Conservation (phyloP, 352 stramenopile species). For the Pythium monospermum region DNA sequence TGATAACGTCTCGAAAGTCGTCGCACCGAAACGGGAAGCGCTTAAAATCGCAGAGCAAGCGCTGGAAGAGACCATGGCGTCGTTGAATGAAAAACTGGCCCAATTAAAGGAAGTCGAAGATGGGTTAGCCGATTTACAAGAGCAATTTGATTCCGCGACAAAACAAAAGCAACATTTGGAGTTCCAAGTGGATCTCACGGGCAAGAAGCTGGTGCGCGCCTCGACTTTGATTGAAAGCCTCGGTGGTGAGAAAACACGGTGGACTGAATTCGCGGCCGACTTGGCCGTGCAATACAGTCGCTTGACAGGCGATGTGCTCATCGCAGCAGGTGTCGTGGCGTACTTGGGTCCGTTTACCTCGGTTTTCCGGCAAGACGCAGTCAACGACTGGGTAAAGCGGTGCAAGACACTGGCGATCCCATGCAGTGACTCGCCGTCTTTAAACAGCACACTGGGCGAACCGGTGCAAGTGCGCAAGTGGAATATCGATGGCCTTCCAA, state of each 20-base stretch:
- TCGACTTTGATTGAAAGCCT: slow-evolving; percentile 92
- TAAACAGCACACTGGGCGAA: slow-evolving; percentile 87
- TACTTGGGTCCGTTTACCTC: slow-evolving; percentile 94
- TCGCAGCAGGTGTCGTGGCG: slow-evolving; percentile 89
- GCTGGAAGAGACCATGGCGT: slow-evolving; percentile 87
- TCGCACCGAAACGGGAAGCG: slow-evolving; percentile 90
- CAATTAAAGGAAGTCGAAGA: slow-evolving; percentile 91
- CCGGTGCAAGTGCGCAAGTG: slow-evolving; percentile 91
- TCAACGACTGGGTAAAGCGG: slow-evolving; percentile 69
- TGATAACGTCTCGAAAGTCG: slow-evolving; percentile 91
- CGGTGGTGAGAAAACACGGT: slow-evolving; percentile 90
- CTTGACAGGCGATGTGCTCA: slow-evolving; percentile 89
- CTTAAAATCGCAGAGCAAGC: slow-evolving; percentile 76
- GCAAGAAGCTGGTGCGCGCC: slow-evolving; percentile 90
- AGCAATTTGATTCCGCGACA: slow-evolving; percentile 84
- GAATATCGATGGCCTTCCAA: slow-evolving; percentile 94
- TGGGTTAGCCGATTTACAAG: slow-evolving; percentile 81
- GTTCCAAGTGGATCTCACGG: slow-evolving; percentile 89
- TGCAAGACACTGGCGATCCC: slow-evolving; percentile 80
- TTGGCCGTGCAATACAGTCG: slow-evolving; percentile 82
- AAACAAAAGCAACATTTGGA: slow-evolving; percentile 91
- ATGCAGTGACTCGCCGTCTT: slow-evolving; percentile 79
- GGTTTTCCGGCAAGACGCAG: slow-evolving; percentile 71
- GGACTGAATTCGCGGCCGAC: slow-evolving; percentile 85
- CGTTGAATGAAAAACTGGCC: slow-evolving; percentile 87